Conservation (phyloP, 2,329 filamentous ascomycete species). For the Microdochium trichocladiopsis region DNA sequence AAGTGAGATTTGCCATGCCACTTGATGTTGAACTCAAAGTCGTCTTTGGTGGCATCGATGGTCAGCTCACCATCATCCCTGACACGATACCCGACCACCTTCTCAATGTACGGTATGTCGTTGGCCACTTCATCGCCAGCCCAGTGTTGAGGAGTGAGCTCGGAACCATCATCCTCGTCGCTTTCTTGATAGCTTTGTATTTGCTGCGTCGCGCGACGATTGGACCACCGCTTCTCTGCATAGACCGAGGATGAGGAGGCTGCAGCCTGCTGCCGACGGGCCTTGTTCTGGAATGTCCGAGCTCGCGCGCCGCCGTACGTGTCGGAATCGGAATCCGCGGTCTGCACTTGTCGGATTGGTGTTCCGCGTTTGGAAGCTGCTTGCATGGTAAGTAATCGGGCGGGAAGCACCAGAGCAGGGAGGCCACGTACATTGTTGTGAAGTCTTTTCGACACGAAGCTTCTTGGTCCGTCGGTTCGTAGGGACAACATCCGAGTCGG, state of each 20-base stretch:
- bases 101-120: conserved; percentile 79
- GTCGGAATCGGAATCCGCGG: conserved; percentile 61
- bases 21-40: conserved; percentile 91
- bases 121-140: conserved; percentile 61
- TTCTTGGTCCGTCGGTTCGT: conserved; percentile 57
- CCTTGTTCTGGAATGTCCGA: conserved; percentile 66
- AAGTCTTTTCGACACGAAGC: conserved; percentile 56
- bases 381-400: conserved; percentile 6
- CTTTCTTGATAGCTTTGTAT: conserved; percentile 61
- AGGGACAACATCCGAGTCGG: conserved; percentile 64
- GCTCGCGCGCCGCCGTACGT: conserved; percentile 73
- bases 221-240: conserved; percentile 86
- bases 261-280: conserved; percentile 61
- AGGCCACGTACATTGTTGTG: conserved; percentile 48
- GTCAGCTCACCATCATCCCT: conserved; percentile 59
- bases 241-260: conserved; percentile 59
- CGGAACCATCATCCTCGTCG: conserved; percentile 57
- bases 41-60: conserved; percentile 54
- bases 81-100: conserved; percentile 79
- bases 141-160: conserved; percentile 66
- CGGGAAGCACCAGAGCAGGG: background rate
- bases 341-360: conserved; percentile 44
- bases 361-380: conserved; percentile 56
- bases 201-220: conserved; percentile 67
- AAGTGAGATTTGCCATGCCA: conserved; percentile 95